phyloP scores from a whole-genome alignment of 371 early-diverging fungal genomes.

The Zopfochytrium polystomum region DNA sequence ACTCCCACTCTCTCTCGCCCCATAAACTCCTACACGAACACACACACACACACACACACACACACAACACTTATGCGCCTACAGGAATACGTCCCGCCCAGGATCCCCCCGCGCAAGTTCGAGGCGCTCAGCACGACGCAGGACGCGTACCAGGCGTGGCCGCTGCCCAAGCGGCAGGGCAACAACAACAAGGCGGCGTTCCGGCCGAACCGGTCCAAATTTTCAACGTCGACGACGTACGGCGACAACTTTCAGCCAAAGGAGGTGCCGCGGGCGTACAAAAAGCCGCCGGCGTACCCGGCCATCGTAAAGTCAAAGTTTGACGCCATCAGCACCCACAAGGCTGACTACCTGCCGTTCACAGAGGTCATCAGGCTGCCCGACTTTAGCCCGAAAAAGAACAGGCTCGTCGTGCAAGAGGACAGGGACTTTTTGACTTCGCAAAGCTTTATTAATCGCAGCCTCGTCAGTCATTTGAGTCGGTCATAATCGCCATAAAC shows the following conservation, averaged over 20 bases:
- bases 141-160: constrained; percentile 42
- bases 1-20: neutral
- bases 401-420: constrained; percentile 29
- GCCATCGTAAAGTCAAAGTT: constrained; percentile 27
- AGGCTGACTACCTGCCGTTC: constrained; percentile 35
- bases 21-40: neutral
- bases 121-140: constrained; percentile 36
- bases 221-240: constrained; percentile 27
- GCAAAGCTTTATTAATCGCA: too few species aligned
- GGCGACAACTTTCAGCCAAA: constrained; percentile 33
- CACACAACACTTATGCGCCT: too few species aligned
- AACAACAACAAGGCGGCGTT: constrained; percentile 28
- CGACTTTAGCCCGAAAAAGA: constrained; percentile 36
- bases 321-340: constrained; percentile 39
- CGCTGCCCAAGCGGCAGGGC: constrained; percentile 28
- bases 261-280: constrained; percentile 19
- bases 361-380: constrained; percentile 8
- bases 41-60: neutral
- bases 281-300: constrained; percentile 4
- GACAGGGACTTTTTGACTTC: constrained; percentile 45
- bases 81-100: constrained; percentile 6
- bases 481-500: constrained; percentile 71
- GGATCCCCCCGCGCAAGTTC: constrained; percentile 27
- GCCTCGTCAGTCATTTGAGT: constrained; percentile 42
- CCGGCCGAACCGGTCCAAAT: constrained; percentile 25